Percentiles rank a stretch among this genome's conserved stretches.
These are phyloP conservation scores for Pueraria montana DNA, from an alignment of 306 rosid species.

Conservation along the genomic window DNA sequence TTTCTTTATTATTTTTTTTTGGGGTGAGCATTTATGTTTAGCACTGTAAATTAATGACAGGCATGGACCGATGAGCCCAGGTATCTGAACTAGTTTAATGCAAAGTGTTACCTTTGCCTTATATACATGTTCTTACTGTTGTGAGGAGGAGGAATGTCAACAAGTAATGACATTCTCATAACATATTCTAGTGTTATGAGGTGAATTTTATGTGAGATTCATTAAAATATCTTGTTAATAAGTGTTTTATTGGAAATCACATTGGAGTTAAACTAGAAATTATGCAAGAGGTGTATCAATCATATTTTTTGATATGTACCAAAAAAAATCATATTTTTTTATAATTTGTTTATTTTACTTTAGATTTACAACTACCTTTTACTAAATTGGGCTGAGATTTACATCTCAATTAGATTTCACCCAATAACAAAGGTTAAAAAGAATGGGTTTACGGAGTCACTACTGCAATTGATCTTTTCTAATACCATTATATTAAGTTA, in stretches of 20 bases:
- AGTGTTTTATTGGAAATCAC: not conserved
- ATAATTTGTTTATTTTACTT: too few relatives aligned
- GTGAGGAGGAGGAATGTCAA: not conserved
- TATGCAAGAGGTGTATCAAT: not conserved
- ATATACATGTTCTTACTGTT: not conserved
- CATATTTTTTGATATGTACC: not conserved
- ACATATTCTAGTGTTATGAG: not conserved
- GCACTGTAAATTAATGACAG: conserved; percentile 25
- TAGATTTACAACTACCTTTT: too few relatives aligned
- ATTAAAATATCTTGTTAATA: not conserved
- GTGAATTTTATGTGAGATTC: not conserved
- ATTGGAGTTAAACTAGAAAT: not conserved
- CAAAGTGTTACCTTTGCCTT: not conserved
- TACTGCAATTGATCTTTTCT: too few relatives aligned
- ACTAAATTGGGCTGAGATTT: too few relatives aligned
- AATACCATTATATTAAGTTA: too few relatives aligned
- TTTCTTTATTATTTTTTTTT: not conserved
- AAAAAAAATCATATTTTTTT: too few relatives aligned
- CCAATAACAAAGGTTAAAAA: too few relatives aligned
- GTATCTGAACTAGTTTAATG: conserved; percentile 24
- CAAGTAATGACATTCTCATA: not conserved
- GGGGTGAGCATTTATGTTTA: not conserved
- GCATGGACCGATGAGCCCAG: not conserved
- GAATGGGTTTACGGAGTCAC: too few relatives aligned
- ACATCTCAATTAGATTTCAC: too few relatives aligned